Base-by-base conservation (phyloP, 495 filamentous ascomycete species). In the Massariosphaeria phaeospora region DNA sequence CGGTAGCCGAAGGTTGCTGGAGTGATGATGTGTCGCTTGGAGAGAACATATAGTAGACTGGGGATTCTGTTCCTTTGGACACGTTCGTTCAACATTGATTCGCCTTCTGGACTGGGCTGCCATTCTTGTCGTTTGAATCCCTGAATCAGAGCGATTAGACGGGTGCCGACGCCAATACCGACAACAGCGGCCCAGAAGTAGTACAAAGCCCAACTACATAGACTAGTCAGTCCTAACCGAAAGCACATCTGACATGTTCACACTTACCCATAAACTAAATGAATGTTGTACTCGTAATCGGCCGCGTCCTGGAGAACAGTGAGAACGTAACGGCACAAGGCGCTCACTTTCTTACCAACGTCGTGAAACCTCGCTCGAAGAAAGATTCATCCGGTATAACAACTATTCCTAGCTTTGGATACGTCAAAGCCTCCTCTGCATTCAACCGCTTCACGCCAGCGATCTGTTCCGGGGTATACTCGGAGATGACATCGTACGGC, bases 1-100 rank as follows among this genome's bases (percentile, higher is more conserved):
- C 34, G 56, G 42, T 47, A 62, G 30, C 60, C 61, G 11, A 71
- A 49, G 2, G 72, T 69, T 2, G 66, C 55, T 20, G 73, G 66
- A 12, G 70, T 52, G 7, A 71, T 61, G 9, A 77, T 44, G 56
- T 75, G 58, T 0, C 41, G 17, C 27, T 52, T 58, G 6, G 45
- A n/a, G 7, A 52, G 40, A 11, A 23, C 23, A 17, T 44, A 33
- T 12, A 29, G 18, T 18, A 17, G 17, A 2, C 24, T 45, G 1
- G 8, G 21, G 26, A 34, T 51, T 10, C 27, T 10, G 11, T 21
- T 21, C 3, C 18, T 20, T 31, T 34, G 2, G 15, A 29, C 21
- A 12, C 13, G 25, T 25, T 2, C 9, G 4, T 11, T 24, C 52
- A 39, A 7, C 2, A 8, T 45, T 17, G 21, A 45, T n/a, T 49